Conservation (phyloP, 345 rosid genomes). For the Mallotus nudiflorus region DNA sequence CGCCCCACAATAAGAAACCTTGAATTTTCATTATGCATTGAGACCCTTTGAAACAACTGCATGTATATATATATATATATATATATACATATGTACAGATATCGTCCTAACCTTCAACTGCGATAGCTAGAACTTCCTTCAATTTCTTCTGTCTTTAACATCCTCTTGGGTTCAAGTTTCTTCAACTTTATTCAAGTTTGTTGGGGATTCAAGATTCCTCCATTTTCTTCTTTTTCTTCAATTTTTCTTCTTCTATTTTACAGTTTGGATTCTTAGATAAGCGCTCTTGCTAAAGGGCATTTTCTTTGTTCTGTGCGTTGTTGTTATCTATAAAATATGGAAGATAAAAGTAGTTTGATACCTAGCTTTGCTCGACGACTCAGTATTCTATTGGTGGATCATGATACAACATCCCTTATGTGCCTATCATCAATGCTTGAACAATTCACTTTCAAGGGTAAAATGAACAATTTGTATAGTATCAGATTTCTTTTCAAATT, state of each 20-base stretch:
- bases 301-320: background rate
- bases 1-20: background rate
- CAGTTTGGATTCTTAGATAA: background rate
- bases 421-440: constrained; percentile 36
- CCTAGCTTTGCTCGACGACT: constrained; percentile 34
- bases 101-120: too few relatives aligned
- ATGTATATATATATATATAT: too few relatives aligned
- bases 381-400: constrained; percentile 41
- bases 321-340: background rate
- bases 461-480: background rate
- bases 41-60: too few relatives aligned
- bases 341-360: constrained; percentile 11
- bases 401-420: constrained; percentile 37
- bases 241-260: background rate
- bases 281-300: background rate
- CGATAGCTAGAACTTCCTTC: too few relatives aligned
- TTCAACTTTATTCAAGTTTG: background rate
- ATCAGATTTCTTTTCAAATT: too few relatives aligned
- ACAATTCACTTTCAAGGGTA: constrained; percentile 39
- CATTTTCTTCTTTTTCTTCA: background rate
- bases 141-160: too few relatives aligned
- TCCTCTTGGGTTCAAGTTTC: too few relatives aligned
- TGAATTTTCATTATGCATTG: too few relatives aligned
- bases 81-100: too few relatives aligned
- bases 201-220: too few relatives aligned